Percentiles rank a stretch among this genome's conserved stretches.
These are phyloP conservation scores for Gossypium thurberi DNA, from an alignment of 345 rosid species.

Conservation along the genomic window DNA sequence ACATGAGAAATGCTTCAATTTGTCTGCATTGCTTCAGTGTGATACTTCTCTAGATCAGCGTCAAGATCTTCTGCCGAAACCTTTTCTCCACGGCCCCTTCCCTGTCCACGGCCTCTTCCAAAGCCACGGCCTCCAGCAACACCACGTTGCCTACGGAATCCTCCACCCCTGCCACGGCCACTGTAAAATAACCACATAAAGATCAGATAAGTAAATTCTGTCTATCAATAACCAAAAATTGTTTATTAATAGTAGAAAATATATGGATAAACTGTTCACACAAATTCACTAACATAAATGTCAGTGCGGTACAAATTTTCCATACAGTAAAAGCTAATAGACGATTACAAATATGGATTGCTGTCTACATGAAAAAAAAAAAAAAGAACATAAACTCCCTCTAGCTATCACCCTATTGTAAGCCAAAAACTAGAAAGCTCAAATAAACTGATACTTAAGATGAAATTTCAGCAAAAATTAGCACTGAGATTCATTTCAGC, in stretches of 20 bases:
- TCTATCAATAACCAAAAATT: not conserved
- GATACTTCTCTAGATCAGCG: constrained; percentile 90
- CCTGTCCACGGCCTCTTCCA: constrained; percentile 63
- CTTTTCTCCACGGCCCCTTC: constrained; percentile 63
- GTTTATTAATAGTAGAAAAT: not conserved
- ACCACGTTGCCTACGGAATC: constrained; percentile 48
- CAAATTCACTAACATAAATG: not conserved
- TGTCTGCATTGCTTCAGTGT: constrained; percentile 73
- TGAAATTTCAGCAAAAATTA: not conserved
- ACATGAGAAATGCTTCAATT: constrained; percentile 28
- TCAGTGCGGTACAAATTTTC: not conserved
- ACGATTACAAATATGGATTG: not conserved
- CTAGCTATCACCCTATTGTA: not conserved
- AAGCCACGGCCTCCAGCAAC: constrained; percentile 44
- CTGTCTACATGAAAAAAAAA: not conserved
- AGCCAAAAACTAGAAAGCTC: not conserved
- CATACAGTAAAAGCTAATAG: not conserved
- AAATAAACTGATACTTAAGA: not conserved
- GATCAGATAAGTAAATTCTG: not conserved
- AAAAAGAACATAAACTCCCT: not conserved
- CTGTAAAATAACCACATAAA: constrained; percentile 22
- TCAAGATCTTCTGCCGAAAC: constrained; percentile 93
- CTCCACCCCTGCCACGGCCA: constrained; percentile 59
- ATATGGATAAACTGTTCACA: not conserved
- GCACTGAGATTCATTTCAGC: not conserved